These are phyloP conservation scores for Phalaenopsis hybrid DNA, from an alignment of 116 monocot genomes.

Conservation along the genomic window DNA sequence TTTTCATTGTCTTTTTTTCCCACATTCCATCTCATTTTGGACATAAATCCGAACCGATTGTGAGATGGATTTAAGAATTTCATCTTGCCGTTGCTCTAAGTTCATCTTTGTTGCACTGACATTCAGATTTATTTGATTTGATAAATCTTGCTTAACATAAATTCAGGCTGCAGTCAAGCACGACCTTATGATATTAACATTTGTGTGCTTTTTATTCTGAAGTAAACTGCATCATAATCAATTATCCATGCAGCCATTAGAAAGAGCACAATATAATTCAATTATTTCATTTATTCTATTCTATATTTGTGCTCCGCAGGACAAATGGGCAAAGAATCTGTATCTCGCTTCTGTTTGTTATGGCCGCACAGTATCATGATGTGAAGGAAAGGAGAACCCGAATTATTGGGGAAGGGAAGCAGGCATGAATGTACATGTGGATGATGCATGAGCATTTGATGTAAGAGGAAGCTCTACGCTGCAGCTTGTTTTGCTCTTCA, in stretches of 20 bases:
- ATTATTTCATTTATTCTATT: background rate
- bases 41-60: too few relatives aligned
- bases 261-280: too few relatives aligned
- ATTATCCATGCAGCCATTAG: too few relatives aligned
- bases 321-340: conserved; percentile 75
- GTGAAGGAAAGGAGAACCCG: background rate
- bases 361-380: conserved; percentile 66
- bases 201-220: background rate
- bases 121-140: too few relatives aligned
- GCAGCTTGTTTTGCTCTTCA: background rate
- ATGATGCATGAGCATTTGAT: background rate
- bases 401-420: too few relatives aligned
- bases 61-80: too few relatives aligned
- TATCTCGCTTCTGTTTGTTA: conserved; percentile 55
- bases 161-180: too few relatives aligned
- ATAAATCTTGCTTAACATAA: too few relatives aligned
- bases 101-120: too few relatives aligned
- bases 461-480: background rate
- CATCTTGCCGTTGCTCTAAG: too few relatives aligned
- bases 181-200: background rate
- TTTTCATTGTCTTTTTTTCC: too few relatives aligned
- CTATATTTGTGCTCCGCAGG: conserved; percentile 18
- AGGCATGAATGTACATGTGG: background rate
- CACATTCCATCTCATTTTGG: too few relatives aligned
- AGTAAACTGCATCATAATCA: background rate